Evolutionary conservation across 139 green algal genomes (phyloP).

Genomic region (Chlamydomonas sp.): DNA sequence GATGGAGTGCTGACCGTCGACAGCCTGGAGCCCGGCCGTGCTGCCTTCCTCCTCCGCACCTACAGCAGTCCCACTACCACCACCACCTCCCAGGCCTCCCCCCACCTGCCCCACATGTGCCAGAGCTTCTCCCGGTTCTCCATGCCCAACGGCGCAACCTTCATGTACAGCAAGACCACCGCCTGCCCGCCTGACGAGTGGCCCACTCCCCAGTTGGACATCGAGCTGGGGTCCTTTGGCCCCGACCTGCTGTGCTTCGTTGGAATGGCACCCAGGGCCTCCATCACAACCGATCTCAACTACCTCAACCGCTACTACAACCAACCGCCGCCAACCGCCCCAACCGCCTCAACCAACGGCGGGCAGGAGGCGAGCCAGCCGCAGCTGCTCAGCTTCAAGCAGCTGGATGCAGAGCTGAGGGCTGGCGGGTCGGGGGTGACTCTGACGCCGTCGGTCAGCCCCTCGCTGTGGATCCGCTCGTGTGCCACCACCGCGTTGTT

Average conservation of each 20-base stretch:
- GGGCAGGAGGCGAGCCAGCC: too few relatives aligned
- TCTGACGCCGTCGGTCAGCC: slow-evolving; percentile 10
- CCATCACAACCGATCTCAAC: not conserved
- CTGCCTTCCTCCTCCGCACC: slow-evolving; percentile 12
- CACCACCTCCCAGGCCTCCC: not conserved
- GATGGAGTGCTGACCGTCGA: not conserved
- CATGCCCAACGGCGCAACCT: not conserved
- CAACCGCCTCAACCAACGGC: not conserved
- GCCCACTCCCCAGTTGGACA: slow-evolving; percentile 23
- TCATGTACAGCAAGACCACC: slow-evolving; percentile 22
- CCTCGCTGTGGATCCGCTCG: slow-evolving; percentile 7
- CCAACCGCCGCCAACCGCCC: not conserved
- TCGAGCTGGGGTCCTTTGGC: not conserved
- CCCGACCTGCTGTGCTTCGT: not conserved
- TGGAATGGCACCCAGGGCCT: not conserved
- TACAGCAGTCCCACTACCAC: not conserved
- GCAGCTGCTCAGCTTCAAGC: not conserved
- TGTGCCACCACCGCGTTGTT: not conserved
- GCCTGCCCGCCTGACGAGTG: not conserved
- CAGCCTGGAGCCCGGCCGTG: not conserved
- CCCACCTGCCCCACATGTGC: not conserved
- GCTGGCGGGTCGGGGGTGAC: too few relatives aligned
- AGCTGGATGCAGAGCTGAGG: slow-evolving; percentile 3
- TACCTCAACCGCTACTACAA: slow-evolving; percentile 9
- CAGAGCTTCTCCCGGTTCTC: not conserved